Conservation (phyloP, 2,329 filamentous ascomycete genomes). For the Cylindrodendrum hubeiense region DNA sequence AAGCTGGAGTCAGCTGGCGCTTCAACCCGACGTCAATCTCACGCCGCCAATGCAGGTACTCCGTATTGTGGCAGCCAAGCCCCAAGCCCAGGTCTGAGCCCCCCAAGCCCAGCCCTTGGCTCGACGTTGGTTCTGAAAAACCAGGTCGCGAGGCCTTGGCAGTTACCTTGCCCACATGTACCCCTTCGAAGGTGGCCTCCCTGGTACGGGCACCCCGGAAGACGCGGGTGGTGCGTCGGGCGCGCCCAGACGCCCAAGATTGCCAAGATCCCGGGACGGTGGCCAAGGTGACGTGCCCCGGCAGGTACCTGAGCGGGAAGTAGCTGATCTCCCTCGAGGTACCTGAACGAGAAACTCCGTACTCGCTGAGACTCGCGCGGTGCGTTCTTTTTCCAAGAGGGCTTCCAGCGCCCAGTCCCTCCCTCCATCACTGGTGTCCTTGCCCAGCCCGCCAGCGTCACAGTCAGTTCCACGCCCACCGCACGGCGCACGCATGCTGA, state of each 20-base stretch:
- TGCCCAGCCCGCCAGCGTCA: background rate
- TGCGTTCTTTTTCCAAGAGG: background rate
- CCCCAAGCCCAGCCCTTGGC: constrained; percentile 6
- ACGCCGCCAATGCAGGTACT: background rate
- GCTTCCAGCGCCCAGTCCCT: background rate
- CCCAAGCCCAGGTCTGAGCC: background rate
- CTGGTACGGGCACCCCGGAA: background rate
- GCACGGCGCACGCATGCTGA: constrained; percentile 7
- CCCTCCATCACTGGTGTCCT: background rate
- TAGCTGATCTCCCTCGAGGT: background rate
- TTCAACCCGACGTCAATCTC: background rate
- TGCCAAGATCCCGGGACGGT: constrained; percentile 1
- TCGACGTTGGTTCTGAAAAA: constrained; percentile 26
- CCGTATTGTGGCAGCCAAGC: background rate
- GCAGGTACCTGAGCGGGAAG: background rate
- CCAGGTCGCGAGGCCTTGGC: constrained; percentile 1
- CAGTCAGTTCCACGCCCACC: constrained; percentile 5
- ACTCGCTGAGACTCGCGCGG: background rate
- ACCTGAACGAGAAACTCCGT: background rate
- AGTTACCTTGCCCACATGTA: background rate
- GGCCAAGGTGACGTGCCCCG: background rate
- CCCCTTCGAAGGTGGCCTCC: background rate
- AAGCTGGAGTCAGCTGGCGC: constrained; percentile 10
- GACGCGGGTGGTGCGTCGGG: background rate
- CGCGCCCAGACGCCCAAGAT: background rate